Conservation (phyloP, 108 stramenopile genomes). For the Mayamaea pseudoterrestris region DNA sequence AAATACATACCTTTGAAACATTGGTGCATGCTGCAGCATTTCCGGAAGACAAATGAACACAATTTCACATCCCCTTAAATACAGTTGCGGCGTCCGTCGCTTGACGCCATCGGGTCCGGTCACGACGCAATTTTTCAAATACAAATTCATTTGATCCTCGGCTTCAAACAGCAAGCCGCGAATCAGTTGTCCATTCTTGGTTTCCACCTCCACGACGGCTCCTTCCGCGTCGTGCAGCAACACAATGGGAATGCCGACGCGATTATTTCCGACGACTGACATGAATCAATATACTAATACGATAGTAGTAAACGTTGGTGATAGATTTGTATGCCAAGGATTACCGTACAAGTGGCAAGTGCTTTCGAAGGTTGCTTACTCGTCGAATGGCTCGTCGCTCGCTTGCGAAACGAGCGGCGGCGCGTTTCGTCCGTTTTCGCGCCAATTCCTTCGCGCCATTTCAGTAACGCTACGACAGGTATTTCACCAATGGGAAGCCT, state of each 20-base stretch:
- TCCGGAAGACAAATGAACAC: slow-evolving; percentile 77
- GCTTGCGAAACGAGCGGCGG: no score
- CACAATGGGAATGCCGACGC: slow-evolving; percentile 83
- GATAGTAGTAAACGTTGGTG: no score
- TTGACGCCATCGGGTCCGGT: slow-evolving; percentile 46
- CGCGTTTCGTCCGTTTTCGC: no score
- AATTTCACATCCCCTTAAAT: slow-evolving; percentile 69
- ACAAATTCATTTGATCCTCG: slow-evolving; percentile 86
- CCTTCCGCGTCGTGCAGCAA: slow-evolving; percentile 83
- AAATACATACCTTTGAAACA: slow-evolving; percentile 64
- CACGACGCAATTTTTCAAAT: slow-evolving; percentile 71
- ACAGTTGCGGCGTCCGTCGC: slow-evolving; percentile 64
- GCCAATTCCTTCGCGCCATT: no score
- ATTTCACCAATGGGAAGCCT: no score
- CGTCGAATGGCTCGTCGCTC: no score
- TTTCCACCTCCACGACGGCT: slow-evolving; percentile 74
- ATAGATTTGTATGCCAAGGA: no score
- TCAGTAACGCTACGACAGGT: no score
- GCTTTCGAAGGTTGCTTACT: no score
- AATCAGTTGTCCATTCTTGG: slow-evolving; percentile 70
- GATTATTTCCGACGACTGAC: slow-evolving; percentile 85
- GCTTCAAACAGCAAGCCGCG: slow-evolving; percentile 82
- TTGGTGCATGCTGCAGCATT: slow-evolving; percentile 82
- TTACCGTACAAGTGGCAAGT: no score
- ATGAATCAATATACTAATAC: no score